A percentile compares a stretch with the other conserved stretches of the same genome.
phyloP scores from a whole-genome alignment of 2,329 filamentous ascomycete genomes.

The Alternaria novae-zelandiae region DNA sequence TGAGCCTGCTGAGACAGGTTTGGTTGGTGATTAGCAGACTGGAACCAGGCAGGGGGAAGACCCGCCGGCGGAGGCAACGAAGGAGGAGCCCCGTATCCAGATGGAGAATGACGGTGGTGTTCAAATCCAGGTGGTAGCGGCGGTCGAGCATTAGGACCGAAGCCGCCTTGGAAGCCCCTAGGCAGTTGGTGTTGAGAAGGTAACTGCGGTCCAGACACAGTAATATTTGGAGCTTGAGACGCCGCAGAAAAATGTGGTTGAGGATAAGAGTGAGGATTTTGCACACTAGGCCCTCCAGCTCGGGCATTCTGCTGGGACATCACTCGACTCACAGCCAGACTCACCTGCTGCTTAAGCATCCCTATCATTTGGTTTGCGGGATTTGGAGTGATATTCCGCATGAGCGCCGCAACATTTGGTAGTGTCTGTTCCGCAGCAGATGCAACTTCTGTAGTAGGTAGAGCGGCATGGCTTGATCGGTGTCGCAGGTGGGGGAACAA shows the following conservation, averaged over 20 bases:
- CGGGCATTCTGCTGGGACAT: background rate
- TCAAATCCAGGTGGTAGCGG: background rate
- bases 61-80: background rate
- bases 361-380: slow-evolving; percentile 14
- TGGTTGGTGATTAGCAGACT: background rate
- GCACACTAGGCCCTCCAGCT: background rate
- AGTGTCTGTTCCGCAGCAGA: background rate
- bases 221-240: background rate
- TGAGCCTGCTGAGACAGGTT: background rate
- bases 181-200: background rate
- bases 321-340: background rate
- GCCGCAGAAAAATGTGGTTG: background rate
- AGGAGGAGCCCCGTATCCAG: background rate
- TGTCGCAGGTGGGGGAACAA: background rate
- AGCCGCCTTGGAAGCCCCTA: background rate
- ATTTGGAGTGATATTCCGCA: slow-evolving; percentile 13
- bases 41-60: background rate
- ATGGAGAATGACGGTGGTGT: background rate
- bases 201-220: background rate
- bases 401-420: slow-evolving; percentile 11
- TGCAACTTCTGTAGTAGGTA: background rate
- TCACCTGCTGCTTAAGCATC: slow-evolving; percentile 7
- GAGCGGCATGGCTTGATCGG: background rate
- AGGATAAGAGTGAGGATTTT: background rate
- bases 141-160: background rate